A percentile compares a stretch with the other conserved stretches of the same genome.
Conservation (phyloP, 768 basidiomycete species). For the Suillus subalutaceus region DNA sequence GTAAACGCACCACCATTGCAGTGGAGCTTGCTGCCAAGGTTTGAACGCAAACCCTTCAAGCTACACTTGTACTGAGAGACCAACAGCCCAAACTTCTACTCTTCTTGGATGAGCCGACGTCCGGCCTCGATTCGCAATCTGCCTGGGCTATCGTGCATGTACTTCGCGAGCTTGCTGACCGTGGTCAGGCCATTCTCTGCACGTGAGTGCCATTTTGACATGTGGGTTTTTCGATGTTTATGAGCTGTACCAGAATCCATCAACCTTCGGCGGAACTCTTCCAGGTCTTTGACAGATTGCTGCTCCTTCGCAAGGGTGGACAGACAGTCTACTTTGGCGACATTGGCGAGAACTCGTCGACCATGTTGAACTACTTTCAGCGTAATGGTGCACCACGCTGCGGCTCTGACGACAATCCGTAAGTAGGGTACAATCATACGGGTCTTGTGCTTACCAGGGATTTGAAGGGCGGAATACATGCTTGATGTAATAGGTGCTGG, state of each 20-base stretch:
- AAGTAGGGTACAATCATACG: slow-evolving; percentile 25
- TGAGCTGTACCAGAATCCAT: neutral
- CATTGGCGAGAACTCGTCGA: slow-evolving; percentile 60
- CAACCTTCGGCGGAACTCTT: slow-evolving; percentile 82
- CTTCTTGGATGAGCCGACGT: slow-evolving; percentile 90
- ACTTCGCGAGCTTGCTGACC: slow-evolving; percentile 72
- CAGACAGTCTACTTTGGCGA: slow-evolving; percentile 73
- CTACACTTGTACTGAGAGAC: neutral
- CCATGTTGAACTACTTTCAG: slow-evolving; percentile 79
- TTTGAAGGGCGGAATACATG: slow-evolving; percentile 58
- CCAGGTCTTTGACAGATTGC: slow-evolving; percentile 75
- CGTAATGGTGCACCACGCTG: slow-evolving; percentile 65
- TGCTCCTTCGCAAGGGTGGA: slow-evolving; percentile 80
- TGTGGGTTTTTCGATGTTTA: neutral
- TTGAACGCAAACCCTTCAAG: neutral
- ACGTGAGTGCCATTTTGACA: slow-evolving; percentile 48
- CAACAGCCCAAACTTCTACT: slow-evolving; percentile 71
- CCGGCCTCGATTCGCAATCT: slow-evolving; percentile 86
- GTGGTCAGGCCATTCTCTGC: slow-evolving; percentile 90
- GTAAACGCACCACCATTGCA: slow-evolving; percentile 84
- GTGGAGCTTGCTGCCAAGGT: slow-evolving; percentile 85
- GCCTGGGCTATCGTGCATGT: slow-evolving; percentile 84
- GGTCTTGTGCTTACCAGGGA: slow-evolving; percentile 48
- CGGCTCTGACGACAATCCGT: slow-evolving; percentile 68
- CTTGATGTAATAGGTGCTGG: slow-evolving; percentile 83